A percentile compares a stretch with the other conserved stretches of the same genome.
Conservation (phyloP, 1,139 yeast species). For the Kodamaea arcana region DNA sequence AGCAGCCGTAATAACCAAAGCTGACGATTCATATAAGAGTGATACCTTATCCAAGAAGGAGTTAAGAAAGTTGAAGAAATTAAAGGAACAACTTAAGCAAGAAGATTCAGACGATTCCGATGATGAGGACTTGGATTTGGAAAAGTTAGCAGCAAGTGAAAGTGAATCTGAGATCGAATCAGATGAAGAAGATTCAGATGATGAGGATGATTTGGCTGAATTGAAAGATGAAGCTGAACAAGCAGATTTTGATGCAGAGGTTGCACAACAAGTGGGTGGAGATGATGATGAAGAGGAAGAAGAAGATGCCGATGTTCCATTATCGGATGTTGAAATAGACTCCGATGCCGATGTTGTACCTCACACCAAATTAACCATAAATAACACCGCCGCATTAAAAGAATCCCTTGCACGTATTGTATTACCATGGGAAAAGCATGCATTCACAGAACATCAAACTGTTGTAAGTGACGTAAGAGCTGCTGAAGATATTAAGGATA, state of each 20-base stretch:
- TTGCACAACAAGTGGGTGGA: conserved; percentile 42
- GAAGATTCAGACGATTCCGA: conserved; percentile 28
- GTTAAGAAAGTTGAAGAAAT: conserved; percentile 58
- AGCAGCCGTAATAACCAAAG: conserved; percentile 1
- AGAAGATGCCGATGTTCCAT: conserved; percentile 62
- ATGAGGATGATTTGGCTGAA: conserved; percentile 38
- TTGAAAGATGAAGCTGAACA: conserved; percentile 44
- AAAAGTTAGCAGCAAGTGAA: conserved; percentile 53
- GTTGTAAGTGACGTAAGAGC: conserved; percentile 58
- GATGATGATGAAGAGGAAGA: conserved; percentile 54
- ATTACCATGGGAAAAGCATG: conserved; percentile 65
- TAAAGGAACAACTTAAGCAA: conserved; percentile 16
- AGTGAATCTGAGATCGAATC: conserved; percentile 40
- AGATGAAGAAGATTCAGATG: conserved; percentile 38
- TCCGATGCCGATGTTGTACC: conserved; percentile 90
- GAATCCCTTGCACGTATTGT: conserved; percentile 65
- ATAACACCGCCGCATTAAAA: conserved; percentile 65
- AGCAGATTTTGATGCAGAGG: conserved; percentile 36
- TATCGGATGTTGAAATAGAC: conserved; percentile 76
- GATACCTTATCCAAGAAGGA: conserved; percentile 57
- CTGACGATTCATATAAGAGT: conserved; percentile 33
- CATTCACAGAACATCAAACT: conserved; percentile 82
- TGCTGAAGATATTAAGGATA: conserved; percentile 72
- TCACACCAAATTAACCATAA: conserved; percentile 78
- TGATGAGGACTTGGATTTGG: conserved; percentile 45